Conservation (phyloP, 2,329 filamentous ascomycete genomes). For the Neocatenulostroma microsporum region DNA sequence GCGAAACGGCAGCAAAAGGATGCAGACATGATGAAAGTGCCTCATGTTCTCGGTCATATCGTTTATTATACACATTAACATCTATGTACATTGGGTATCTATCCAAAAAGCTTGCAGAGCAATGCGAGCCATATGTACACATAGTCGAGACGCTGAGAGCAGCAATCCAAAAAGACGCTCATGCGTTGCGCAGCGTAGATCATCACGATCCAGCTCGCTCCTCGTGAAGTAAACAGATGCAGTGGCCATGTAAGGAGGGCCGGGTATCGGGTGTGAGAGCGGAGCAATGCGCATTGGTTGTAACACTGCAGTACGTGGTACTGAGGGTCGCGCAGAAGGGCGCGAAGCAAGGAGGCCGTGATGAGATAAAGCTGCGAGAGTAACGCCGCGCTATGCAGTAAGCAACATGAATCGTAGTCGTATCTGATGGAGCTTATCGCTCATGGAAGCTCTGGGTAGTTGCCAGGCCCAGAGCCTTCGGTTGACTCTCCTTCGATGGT, state of each 20-base stretch:
- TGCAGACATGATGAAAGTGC: too few relatives aligned
- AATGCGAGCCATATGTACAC: conserved; percentile 1
- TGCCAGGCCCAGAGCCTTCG: conserved; percentile 19
- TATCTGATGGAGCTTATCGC: not conserved
- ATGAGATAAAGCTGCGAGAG: conserved; percentile 2
- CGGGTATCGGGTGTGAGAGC: not conserved
- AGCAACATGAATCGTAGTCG: conserved; percentile 9
- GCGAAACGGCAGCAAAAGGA: too few relatives aligned
- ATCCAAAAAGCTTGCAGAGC: conserved; percentile 3
- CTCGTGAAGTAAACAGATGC: not conserved
- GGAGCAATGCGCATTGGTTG: not conserved
- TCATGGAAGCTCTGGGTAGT: conserved; percentile 6
- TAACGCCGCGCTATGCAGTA: conserved; percentile 11
- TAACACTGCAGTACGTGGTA: not conserved
- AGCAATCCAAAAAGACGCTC: too few relatives aligned
- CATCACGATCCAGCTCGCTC: too few relatives aligned
- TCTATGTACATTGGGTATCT: conserved; percentile 8
- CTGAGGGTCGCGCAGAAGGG: too few relatives aligned
- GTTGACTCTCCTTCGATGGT: conserved; percentile 78
- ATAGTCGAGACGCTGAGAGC: too few relatives aligned
- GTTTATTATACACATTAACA: conserved; percentile 8
- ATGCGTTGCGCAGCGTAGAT: too few relatives aligned
- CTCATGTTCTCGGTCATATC: too few relatives aligned
- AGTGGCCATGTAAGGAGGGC: conserved; percentile 1
- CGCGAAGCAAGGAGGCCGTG: not conserved